Evolutionary conservation across 2,329 filamentous ascomycete genomes (phyloP).

Genomic region (Stylonectria norvegica): DNA sequence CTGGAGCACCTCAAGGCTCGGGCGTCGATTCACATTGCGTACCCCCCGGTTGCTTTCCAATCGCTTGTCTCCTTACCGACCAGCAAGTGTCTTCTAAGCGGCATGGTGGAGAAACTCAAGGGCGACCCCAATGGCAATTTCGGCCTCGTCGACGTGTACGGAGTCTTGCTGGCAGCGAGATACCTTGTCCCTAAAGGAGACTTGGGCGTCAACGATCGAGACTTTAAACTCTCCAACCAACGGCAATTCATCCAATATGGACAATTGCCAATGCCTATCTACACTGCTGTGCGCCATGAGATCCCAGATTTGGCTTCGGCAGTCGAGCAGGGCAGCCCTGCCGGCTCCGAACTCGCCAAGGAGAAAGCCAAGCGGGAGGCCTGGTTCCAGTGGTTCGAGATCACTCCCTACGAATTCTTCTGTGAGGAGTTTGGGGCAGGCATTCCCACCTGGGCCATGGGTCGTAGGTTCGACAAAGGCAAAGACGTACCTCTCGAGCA

Average conservation of each 20-base stretch:
- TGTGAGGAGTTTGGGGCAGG: conserved; percentile 89
- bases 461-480: conserved; percentile 75
- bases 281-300: conserved; percentile 92
- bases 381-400: conserved; percentile 99
- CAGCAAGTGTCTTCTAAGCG: conserved; percentile 84
- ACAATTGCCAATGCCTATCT: conserved; percentile 84
- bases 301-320: conserved; percentile 64
- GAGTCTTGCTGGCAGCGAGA: conserved; percentile 77
- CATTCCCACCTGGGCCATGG: conserved; percentile 92
- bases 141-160: conserved; percentile 91
- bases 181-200: conserved; percentile 82
- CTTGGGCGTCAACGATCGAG: conserved; percentile 64
- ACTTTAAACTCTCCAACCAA: conserved; percentile 92
- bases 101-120: conserved; percentile 86
- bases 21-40: conserved; percentile 85
- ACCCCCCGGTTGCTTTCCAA: conserved; percentile 78
- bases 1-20: conserved; percentile 84
- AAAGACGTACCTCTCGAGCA: conserved; percentile 49
- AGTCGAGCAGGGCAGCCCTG: conserved; percentile 17
- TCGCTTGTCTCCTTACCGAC: conserved; percentile 85
- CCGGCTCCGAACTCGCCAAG: conserved; percentile 47
- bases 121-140: conserved; percentile 70
- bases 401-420: conserved; percentile 92
- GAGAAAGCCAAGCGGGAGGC: conserved; percentile 60
- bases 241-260: conserved; percentile 71